Conservation (phyloP, 805 yeast species). For the Ogataea minuta region DNA sequence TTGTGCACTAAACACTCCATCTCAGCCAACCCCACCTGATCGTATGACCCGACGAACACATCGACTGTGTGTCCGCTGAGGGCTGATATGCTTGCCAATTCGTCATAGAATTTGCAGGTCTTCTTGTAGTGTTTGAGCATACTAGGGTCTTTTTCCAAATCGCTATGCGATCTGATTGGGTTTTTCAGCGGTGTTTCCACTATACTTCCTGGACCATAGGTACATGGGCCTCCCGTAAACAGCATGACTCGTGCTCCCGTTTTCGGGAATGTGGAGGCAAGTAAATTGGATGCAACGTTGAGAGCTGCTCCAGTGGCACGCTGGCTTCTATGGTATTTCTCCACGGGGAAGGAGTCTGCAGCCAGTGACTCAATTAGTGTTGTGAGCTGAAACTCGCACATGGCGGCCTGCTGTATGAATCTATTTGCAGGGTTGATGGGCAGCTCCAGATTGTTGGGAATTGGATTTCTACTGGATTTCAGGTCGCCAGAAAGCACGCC, state of each 20-base stretch:
- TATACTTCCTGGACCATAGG: slow-evolving; percentile 62
- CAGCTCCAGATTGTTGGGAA: slow-evolving; percentile 17
- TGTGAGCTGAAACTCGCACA: slow-evolving; percentile 51
- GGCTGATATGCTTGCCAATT: slow-evolving; percentile 47
- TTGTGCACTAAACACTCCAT: slow-evolving; percentile 57
- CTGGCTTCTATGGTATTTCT: slow-evolving; percentile 44
- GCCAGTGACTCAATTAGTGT: slow-evolving; percentile 47
- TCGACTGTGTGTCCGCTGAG: slow-evolving; percentile 54
- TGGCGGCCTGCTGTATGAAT: slow-evolving; percentile 47
- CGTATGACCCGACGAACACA: slow-evolving; percentile 63
- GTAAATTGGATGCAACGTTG: slow-evolving; percentile 42
- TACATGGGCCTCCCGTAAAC: slow-evolving; percentile 64
- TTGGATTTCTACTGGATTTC: slow-evolving; percentile 15
- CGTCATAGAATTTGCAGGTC: slow-evolving; percentile 47
- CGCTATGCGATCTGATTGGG: slow-evolving; percentile 66
- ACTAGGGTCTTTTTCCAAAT: slow-evolving; percentile 44
- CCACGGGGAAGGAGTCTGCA: slow-evolving; percentile 49
- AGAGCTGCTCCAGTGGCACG: slow-evolving; percentile 63
- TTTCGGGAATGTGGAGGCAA: slow-evolving; percentile 40
- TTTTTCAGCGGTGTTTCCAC: slow-evolving; percentile 56
- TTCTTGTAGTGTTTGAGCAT: slow-evolving; percentile 41
- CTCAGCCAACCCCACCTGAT: slow-evolving; percentile 65
- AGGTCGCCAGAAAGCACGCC: slow-evolving; percentile 42
- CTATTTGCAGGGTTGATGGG: slow-evolving; percentile 33
- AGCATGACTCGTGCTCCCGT: slow-evolving; percentile 54